Conservation (phyloP, 2,329 filamentous ascomycete species). For the Geosmithia flava region DNA sequence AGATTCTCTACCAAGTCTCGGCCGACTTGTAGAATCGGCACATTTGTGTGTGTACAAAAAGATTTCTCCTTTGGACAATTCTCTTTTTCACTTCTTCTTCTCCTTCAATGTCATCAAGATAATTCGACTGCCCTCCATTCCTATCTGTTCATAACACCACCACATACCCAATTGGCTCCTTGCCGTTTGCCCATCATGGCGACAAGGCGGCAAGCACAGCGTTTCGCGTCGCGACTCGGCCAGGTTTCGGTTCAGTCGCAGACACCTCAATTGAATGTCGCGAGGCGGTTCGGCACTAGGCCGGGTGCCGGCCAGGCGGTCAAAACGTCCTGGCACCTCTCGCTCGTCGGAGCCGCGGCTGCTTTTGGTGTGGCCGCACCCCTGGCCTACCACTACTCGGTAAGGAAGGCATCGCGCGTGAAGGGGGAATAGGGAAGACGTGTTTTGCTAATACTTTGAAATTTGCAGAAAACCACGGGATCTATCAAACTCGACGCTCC, state of each 20-base stretch:
- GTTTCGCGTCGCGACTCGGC: constrained; percentile 15
- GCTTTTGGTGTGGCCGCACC: constrained; percentile 38
- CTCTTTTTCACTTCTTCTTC: neutral
- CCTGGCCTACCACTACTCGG: constrained; percentile 38
- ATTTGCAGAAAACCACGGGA: neutral
- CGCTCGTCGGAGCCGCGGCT: constrained; percentile 20
- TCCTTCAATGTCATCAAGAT: neutral
- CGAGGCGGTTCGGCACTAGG: constrained; percentile 12
- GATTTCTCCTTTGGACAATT: neutral
- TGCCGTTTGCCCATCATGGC: constrained; percentile 12
- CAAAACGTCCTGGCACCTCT: constrained; percentile 6
- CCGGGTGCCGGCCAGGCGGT: constrained; percentile 9
- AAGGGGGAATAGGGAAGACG: neutral
- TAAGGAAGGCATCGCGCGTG: neutral
- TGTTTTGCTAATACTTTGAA: neutral
- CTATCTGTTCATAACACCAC: neutral
- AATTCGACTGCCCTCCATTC: neutral
- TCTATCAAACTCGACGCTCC: constrained; percentile 41
- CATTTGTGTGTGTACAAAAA: neutral
- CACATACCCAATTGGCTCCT: neutral
- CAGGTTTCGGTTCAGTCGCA: constrained; percentile 11
- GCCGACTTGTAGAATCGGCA: neutral
- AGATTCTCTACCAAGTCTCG: neutral
- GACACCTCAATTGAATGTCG: constrained; percentile 13
- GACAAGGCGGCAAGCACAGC: constrained; percentile 14